phyloP scores from a whole-genome alignment of 371 early-diverging fungal genomes.

The Choanephora cucurbitarum region DNA sequence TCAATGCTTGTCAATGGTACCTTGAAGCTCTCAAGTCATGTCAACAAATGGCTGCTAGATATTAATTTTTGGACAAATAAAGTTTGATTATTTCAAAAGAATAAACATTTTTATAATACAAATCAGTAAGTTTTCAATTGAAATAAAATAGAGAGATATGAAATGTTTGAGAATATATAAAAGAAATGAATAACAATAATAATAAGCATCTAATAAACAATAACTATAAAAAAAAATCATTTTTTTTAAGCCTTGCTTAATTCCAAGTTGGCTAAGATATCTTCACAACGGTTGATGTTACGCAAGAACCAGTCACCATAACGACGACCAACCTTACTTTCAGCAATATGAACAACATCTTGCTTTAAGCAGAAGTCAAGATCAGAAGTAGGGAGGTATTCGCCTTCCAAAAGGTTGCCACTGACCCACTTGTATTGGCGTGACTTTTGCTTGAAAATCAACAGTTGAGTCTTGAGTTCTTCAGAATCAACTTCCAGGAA shows the following conservation, averaged over 20 bases:
- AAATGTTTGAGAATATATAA: no score
- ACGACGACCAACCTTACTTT: constrained; percentile 89
- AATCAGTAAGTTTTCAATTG: no score
- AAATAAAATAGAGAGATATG: no score
- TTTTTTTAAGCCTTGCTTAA: constrained; percentile 34
- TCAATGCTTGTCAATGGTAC: constrained; percentile 83
- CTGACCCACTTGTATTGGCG: constrained; percentile 83
- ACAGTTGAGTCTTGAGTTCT: constrained; percentile 79
- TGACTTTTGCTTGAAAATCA: constrained; percentile 92
- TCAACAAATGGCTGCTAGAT: constrained; percentile 65
- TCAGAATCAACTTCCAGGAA: constrained; percentile 85
- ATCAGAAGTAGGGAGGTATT: constrained; percentile 79
- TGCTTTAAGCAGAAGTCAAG: constrained; percentile 90
- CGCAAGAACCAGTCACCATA: constrained; percentile 96
- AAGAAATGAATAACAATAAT: not conserved
- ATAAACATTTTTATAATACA: no score
- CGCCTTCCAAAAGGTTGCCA: constrained; percentile 79
- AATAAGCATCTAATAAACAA: not conserved
- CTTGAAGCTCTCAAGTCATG: constrained; percentile 88
- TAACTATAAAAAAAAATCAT: not conserved
- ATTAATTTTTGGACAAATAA: no score
- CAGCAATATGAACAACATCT: constrained; percentile 93
- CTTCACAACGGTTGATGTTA: constrained; percentile 85
- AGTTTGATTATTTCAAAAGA: no score
- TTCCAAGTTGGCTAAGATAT: constrained; percentile 57